These are phyloP conservation scores for Microdochium bolleyi DNA, from an alignment of 2,329 filamentous ascomycete genomes.

Conservation along the genomic window DNA sequence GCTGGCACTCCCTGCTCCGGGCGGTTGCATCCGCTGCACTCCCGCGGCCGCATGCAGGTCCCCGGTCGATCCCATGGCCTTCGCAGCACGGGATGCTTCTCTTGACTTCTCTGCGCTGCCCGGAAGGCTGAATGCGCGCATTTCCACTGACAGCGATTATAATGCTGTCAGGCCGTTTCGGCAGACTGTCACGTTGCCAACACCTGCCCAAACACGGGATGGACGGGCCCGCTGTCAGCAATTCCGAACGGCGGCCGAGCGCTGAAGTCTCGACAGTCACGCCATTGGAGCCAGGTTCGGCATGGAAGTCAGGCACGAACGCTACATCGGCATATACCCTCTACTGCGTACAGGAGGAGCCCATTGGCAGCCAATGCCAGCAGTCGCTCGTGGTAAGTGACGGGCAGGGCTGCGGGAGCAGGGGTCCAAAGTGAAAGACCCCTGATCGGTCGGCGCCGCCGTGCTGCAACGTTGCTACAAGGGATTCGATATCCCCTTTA, in stretches of 20 bases:
- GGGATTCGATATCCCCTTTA: not conserved
- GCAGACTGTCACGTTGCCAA: not conserved
- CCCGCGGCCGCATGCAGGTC: not conserved
- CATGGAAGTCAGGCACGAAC: not conserved
- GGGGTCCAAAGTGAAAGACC: not conserved
- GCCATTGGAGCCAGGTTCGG: not conserved
- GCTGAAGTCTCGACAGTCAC: not conserved
- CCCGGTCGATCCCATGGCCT: not conserved
- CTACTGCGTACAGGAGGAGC: not conserved
- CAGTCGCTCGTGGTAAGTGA: not conserved
- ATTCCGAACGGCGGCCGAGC: not conserved
- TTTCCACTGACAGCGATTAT: not conserved
- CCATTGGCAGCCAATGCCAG: not conserved
- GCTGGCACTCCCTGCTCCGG: not conserved
- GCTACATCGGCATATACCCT: not conserved
- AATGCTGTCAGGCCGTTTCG: not conserved
- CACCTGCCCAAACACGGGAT: not conserved
- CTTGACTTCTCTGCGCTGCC: not conserved
- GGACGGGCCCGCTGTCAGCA: not conserved
- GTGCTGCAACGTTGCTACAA: not conserved
- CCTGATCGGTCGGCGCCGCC: not conserved
- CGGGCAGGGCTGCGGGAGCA: not conserved
- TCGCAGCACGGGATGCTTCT: not conserved
- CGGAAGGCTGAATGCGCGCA: not conserved
- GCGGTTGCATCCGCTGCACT: not conserved